Base-by-base conservation (phyloP, 1,284 basidiomycete species). In the Trametes pubescens region DNA sequence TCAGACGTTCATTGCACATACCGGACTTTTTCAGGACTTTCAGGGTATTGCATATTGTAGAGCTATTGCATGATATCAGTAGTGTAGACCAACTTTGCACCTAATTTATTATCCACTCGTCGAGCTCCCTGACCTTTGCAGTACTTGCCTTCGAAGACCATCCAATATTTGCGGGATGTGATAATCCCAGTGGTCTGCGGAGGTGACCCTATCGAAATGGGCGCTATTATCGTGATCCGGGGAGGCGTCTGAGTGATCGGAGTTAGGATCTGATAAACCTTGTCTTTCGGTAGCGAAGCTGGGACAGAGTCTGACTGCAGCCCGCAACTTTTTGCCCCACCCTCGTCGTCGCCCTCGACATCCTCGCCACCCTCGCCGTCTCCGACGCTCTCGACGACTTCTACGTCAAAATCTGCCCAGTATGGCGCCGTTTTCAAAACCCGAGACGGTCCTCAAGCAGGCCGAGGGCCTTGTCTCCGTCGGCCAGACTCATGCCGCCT, bases 401-500 rank as follows among this genome's bases (percentile, higher is more conserved):
- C 22, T 16, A 49, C 57, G 56, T 58, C 61, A 54, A 64, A 65
- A 68, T 26, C 48, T 48, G 67, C 64, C 64, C 66, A 74, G 58
- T 51, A 94, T 94, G 94, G 91, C 94, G 70, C 94, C 94, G 70
- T 94, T 93, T 78, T 90, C 92, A 53, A 95, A 95, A 77, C 95
- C 95, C 62, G 94, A 96, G 82, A 93, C 94, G 58, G 90, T 96
- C 68, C 85, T 96, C 73, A 96, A 94, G 80, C 93, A 95, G 77
- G 92, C 94, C 43, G 95, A 96, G 75, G 94, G 94, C 69, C 91
- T 97, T 65, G 88, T 97, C 74, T 93, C 92, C 64, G 94, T 96
- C 73, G 93, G 93, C 29, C 94, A 96, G 81, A 88, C 88, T 0
- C 89, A 92, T 76, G 93, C 95, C 18, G 95, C 96, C 26, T 86